Conservation (phyloP, 306 rosid species). For the Lotus japonicus region DNA sequence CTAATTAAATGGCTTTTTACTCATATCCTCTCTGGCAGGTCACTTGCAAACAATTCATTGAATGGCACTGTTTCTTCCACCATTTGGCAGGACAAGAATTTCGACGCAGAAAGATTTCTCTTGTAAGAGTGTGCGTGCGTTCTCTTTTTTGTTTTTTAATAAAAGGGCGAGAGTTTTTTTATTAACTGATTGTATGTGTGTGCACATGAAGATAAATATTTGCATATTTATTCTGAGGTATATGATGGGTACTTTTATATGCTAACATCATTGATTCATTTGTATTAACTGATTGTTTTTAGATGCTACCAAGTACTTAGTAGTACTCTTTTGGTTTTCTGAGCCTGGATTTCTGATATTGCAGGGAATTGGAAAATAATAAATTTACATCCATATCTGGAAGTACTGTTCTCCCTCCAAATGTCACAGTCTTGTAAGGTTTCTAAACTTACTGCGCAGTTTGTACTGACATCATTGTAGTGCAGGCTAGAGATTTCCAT, state of each 20-base stretch:
- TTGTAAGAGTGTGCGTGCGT: constrained; percentile 44
- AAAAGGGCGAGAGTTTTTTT: background rate
- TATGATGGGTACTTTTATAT: background rate
- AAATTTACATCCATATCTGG: constrained; percentile 42
- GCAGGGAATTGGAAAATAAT: constrained; percentile 84
- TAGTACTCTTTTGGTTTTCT: background rate
- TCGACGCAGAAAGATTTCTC: constrained; percentile 29
- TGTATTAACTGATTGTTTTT: no score
- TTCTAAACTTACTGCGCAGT: constrained; percentile 30
- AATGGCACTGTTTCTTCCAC: constrained; percentile 53
- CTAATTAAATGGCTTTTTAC: constrained; percentile 2
- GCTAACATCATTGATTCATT: constrained; percentile 4
- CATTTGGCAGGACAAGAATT: constrained; percentile 58
- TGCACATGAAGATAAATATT: background rate
- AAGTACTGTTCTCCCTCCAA: constrained; percentile 43
- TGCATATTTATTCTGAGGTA: background rate
- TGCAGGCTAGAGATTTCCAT: background rate
- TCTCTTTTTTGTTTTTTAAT: no score
- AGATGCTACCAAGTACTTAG: background rate
- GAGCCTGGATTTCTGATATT: constrained; percentile 22
- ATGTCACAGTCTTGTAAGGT: constrained; percentile 69
- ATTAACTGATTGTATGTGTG: background rate
- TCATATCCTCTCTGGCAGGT: constrained; percentile 50
- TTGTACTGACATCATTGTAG: constrained; percentile 6
- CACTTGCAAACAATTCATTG: constrained; percentile 70